Conservation (phyloP, 2,329 filamentous ascomycete genomes). For the Emergomyces pasteurianus region DNA sequence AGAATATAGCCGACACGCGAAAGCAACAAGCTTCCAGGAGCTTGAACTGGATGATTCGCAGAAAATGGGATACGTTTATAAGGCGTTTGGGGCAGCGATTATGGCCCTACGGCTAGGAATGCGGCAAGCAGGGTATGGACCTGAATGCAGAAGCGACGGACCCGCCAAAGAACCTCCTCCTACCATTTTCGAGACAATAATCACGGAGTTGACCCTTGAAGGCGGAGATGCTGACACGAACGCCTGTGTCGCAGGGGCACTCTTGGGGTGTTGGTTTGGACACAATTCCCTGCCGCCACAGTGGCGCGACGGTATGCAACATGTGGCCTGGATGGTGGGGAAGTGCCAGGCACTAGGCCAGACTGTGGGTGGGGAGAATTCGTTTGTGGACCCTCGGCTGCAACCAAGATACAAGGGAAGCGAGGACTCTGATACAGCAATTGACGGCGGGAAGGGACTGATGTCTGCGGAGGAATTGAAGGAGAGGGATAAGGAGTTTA, state of each 20-base stretch:
- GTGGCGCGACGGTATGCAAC: conserved; percentile 37
- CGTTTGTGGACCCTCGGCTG: neutral
- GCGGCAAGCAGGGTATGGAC: conserved; percentile 15
- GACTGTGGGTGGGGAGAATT: neutral
- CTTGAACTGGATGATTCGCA: conserved; percentile 35
- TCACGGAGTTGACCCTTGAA: conserved; percentile 39
- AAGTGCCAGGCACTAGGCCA: conserved; percentile 9
- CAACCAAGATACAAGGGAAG: conserved; percentile 5
- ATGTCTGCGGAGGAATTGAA: conserved; percentile 8
- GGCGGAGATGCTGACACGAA: conserved; percentile 46
- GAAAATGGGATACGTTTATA: conserved; percentile 44
- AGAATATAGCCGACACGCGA: conserved; percentile 34
- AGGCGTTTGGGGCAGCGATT: conserved; percentile 40
- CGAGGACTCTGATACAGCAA: conserved; percentile 7
- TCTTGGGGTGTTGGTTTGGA: conserved; percentile 39
- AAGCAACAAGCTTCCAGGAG: conserved; percentile 25
- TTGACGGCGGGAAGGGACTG: conserved; percentile 10
- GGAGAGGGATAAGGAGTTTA: conserved; percentile 7
- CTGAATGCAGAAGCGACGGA: conserved; percentile 8
- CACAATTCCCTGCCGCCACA: conserved; percentile 36
- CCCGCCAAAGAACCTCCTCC: neutral
- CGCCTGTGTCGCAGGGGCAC: conserved; percentile 40
- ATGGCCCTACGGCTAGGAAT: conserved; percentile 36
- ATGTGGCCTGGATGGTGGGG: conserved; percentile 12
- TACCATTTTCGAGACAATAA: conserved; percentile 35